Evolutionary conservation across 495 filamentous ascomycete genomes (phyloP).

Genomic region (Melanomma pulvis-pyrius): DNA sequence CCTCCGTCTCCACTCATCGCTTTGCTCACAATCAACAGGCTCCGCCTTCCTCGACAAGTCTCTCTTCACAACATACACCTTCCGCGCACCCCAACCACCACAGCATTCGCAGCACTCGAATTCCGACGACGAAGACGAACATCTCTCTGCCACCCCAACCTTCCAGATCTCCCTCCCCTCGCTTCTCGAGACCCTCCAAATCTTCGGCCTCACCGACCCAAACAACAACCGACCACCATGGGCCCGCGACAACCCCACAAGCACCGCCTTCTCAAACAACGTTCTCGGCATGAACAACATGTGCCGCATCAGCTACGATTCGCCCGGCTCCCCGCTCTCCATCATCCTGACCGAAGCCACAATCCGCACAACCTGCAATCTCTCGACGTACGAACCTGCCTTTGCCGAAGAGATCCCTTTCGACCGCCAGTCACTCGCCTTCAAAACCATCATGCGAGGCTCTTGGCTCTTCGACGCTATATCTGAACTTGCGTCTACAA

Average conservation of each 20-base stretch:
- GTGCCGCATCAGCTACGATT: slow-evolving; percentile 76
- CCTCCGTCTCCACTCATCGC: background rate
- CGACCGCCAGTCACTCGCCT: slow-evolving; percentile 71
- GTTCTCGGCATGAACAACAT: slow-evolving; percentile 76
- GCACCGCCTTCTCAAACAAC: slow-evolving; percentile 73
- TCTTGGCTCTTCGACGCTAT: slow-evolving; percentile 83
- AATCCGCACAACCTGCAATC: slow-evolving; percentile 87
- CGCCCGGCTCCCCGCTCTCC: slow-evolving; percentile 72
- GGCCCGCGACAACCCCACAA: slow-evolving; percentile 41
- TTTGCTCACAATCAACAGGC: slow-evolving; percentile 49
- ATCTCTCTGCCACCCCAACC: slow-evolving; percentile 45
- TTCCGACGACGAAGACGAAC: slow-evolving; percentile 40
- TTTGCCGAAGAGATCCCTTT: slow-evolving; percentile 76
- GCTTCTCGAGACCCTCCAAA: slow-evolving; percentile 90
- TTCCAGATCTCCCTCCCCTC: slow-evolving; percentile 87
- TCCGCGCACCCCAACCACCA: slow-evolving; percentile 45
- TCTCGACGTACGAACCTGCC: slow-evolving; percentile 84
- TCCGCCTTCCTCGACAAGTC: slow-evolving; percentile 80
- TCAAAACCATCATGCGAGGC: slow-evolving; percentile 94
- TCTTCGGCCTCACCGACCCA: slow-evolving; percentile 79
- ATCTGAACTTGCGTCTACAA: slow-evolving; percentile 75
- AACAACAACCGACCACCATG: slow-evolving; percentile 33
- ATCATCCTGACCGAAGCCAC: slow-evolving; percentile 80
- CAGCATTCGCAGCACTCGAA: slow-evolving; percentile 42
- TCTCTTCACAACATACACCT: slow-evolving; percentile 83